A percentile compares a stretch with the other conserved stretches of the same genome.
Evolutionary conservation across 257 asterid genomes (phyloP).

Genomic region (Solanum megistacrolobum): DNA sequence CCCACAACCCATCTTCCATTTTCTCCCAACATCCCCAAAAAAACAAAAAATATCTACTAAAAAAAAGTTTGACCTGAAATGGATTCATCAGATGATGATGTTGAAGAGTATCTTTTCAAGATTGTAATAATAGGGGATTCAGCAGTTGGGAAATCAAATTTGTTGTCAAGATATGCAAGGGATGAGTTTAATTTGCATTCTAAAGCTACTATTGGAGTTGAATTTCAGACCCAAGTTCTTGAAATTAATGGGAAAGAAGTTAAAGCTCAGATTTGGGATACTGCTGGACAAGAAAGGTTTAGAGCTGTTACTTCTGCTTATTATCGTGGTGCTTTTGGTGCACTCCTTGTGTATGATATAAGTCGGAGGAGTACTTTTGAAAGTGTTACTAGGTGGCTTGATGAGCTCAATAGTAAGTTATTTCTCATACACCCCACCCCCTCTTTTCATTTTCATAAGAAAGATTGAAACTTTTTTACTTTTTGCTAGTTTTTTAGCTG

Average conservation of each 20-base stretch:
- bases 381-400: conserved; percentile 15
- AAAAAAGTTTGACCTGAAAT: not conserved
- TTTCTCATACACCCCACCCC: not conserved
- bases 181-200: conserved; percentile 15
- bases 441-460: not conserved
- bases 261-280: conserved; percentile 27
- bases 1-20: not conserved
- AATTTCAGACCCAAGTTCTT: conserved; percentile 16
- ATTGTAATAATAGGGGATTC: conserved; percentile 20
- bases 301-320: conserved; percentile 26
- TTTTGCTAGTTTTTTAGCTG: not conserved
- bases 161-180: conserved; percentile 13
- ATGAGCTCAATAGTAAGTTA: conserved; percentile 17
- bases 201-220: conserved; percentile 20
- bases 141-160: conserved; percentile 20
- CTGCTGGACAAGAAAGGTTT: conserved; percentile 24
- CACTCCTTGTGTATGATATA: conserved; percentile 19
- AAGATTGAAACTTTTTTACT: not conserved
- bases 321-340: conserved; percentile 23
- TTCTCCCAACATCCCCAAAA: not conserved
- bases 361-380: conserved; percentile 12
- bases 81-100: conserved; percentile 17
- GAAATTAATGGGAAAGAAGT: conserved; percentile 21
- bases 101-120: conserved; percentile 17
- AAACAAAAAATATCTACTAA: not conserved